A percentile compares a stretch with the other conserved stretches of the same genome.
Conservation (phyloP, 2,329 filamentous ascomycete species). For the Aspergillus piperis region DNA sequence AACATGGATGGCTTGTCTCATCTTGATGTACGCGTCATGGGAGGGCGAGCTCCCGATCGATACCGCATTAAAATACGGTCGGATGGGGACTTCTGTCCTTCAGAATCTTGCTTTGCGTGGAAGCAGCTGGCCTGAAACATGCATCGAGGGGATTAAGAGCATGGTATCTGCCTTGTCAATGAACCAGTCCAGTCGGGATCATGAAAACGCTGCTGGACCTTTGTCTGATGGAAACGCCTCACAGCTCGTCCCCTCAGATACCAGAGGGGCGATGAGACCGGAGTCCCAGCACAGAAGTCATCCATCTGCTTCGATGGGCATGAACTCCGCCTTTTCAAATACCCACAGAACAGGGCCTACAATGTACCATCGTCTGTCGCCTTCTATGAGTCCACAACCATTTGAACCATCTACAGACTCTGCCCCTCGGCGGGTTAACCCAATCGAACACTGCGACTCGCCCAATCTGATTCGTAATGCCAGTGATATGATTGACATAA, state of each 20-base stretch:
- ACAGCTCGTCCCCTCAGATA: not conserved
- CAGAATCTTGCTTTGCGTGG: conserved; percentile 37
- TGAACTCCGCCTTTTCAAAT: too few species aligned
- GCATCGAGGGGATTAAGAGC: conserved; percentile 41
- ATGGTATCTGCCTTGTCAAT: conserved; percentile 31
- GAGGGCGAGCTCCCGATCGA: conserved; percentile 44
- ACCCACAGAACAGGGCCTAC: too few species aligned
- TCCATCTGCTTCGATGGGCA: not conserved
- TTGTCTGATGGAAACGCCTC: too few species aligned
- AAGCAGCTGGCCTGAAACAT: conserved; percentile 42
- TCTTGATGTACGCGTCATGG: conserved; percentile 54
- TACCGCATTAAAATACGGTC: conserved; percentile 45
- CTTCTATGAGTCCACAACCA: too few species aligned
- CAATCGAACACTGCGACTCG: not conserved
- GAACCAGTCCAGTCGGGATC: not conserved
- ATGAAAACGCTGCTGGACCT: too few species aligned
- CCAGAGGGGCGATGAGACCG: not conserved
- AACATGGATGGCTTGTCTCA: conserved; percentile 56
- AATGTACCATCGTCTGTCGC: too few species aligned
- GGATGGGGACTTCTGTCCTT: conserved; percentile 34
- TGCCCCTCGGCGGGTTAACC: not conserved
- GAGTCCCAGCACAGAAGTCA: not conserved
- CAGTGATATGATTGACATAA: not conserved
- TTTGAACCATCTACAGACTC: not conserved
- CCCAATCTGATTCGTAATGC: not conserved